Conservation (phyloP, 139 green algal genomes). For the Chlorella sp. region DNA sequence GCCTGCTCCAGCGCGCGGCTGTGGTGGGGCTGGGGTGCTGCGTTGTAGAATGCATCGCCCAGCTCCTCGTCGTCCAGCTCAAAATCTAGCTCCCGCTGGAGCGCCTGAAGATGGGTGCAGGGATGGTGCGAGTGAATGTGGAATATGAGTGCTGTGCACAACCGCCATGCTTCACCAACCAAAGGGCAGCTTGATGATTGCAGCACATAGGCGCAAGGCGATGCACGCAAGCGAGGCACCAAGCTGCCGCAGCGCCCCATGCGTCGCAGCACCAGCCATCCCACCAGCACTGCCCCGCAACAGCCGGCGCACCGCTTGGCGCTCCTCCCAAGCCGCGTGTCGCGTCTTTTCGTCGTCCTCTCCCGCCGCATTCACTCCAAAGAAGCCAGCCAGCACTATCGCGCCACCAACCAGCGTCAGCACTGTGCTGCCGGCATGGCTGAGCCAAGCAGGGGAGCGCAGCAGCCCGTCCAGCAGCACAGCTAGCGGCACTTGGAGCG, state of each 20-base stretch:
- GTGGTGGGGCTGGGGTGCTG: background rate
- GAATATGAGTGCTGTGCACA: too few species aligned
- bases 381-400: slow-evolving; percentile 79
- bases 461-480: slow-evolving; percentile 52
- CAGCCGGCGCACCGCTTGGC: background rate
- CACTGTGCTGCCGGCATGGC: slow-evolving; percentile 5
- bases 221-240: too few species aligned
- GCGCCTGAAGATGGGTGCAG: slow-evolving; percentile 17
- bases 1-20: background rate
- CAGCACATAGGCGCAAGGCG: too few species aligned
- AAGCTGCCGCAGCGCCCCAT: too few species aligned
- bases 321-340: slow-evolving; percentile 14
- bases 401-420: slow-evolving; percentile 68
- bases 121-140: too few species aligned
- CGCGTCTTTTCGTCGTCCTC: slow-evolving; percentile 28
- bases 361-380: slow-evolving; percentile 53
- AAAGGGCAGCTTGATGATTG: too few species aligned
- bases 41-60: too few species aligned
- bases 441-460: slow-evolving; percentile 62
- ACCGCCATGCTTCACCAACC: too few species aligned
- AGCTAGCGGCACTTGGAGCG: slow-evolving; percentile 80
- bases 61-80: background rate
- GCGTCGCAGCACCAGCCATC: background rate
- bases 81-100: slow-evolving; percentile 22
- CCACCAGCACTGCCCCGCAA: too few species aligned